Base-by-base conservation (phyloP, 2,329 filamentous ascomycete genomes). In the Chaetoscypha palmicola region DNA sequence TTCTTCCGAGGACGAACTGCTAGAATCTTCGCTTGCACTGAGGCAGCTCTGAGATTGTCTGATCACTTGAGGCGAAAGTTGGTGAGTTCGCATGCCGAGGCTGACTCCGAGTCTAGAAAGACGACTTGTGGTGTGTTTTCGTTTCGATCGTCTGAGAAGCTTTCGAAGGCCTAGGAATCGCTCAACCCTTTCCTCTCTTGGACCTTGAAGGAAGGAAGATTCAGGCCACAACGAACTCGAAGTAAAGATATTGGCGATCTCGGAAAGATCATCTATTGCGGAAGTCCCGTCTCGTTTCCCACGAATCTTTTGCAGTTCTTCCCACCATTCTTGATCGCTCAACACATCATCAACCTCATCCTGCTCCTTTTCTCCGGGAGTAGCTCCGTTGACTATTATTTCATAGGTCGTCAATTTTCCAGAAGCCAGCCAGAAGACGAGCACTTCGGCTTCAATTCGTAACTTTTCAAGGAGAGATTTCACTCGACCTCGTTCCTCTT, bases 351-450 rank as follows among this genome's bases (percentile, higher is more conserved):
- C 73, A 11, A 92, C 79, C 8, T 77, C 66, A 12, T 73, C 68
- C 33, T 79, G 71, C 3, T 72, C 71, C 38, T 81, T 74, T 3
- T 72, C 68, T 38, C 73, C 71, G 10, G 72, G 64, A 16, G 67
- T 66, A 17, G 73, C 70, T 1, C 86, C 88, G 52, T 92, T 88
- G 38, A 94, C 76, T 44, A 94, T 86, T 21, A 79, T 70, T 51
- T 90, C 81, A 56, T 94, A 94, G 1, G 80, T 83, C 30, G 78
- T 71, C 3, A 94, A 62, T 12, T 77, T 68, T 1, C 87, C 86
- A 38, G 77, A 83, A 1, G 86, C 83, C 30, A 94, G 73, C 77
- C 84, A 92, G 57, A 90, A 89, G 1, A 94, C 88, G 11, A 83
- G 64, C 0, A 94, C 77, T 49, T 87, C 72, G 2, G 87, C 88